phyloP scores from a whole-genome alignment of 2,329 filamentous ascomycete species.

The Colletotrichum caudatum region DNA sequence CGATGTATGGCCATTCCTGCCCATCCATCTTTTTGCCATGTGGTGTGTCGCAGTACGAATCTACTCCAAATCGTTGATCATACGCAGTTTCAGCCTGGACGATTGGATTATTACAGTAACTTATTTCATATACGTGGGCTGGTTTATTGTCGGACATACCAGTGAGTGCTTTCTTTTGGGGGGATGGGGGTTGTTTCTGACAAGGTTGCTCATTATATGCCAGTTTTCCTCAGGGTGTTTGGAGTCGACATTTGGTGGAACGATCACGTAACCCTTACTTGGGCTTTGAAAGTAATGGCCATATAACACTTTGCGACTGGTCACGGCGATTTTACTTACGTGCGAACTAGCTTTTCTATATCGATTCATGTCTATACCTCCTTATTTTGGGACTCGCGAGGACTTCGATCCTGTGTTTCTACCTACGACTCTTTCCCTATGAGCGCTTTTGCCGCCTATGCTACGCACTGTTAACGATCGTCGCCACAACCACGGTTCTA shows the following conservation, averaged over 20 bases:
- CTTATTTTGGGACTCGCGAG: constrained; percentile 22
- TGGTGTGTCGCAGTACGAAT: constrained; percentile 9
- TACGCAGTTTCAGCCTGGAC: constrained; percentile 23
- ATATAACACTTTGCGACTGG: too few relatives aligned
- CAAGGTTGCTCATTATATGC: not conserved
- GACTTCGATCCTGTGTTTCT: constrained; percentile 30
- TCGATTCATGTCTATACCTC: constrained; percentile 20
- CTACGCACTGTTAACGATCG: constrained; percentile 14
- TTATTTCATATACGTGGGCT: constrained; percentile 19
- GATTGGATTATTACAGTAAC: constrained; percentile 26
- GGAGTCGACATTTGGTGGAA: constrained; percentile 33
- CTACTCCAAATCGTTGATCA: constrained; percentile 17
- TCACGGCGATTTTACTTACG: not conserved
- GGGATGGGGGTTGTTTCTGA: not conserved
- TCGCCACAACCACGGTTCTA: not conserved
- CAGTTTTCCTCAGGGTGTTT: constrained; percentile 21
- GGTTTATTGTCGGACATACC: constrained; percentile 17
- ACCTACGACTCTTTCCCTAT: constrained; percentile 27
- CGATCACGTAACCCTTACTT: constrained; percentile 12
- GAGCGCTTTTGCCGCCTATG: constrained; percentile 25
- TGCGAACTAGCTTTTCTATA: constrained; percentile 14
- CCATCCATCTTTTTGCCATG: constrained; percentile 26
- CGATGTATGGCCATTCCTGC: constrained; percentile 30
- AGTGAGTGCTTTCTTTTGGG: not conserved
- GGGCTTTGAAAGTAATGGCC: constrained; percentile 20